These are phyloP conservation scores for Colletotrichum australisinense DNA, from an alignment of 2,329 filamentous ascomycete species.

Conservation along the genomic window DNA sequence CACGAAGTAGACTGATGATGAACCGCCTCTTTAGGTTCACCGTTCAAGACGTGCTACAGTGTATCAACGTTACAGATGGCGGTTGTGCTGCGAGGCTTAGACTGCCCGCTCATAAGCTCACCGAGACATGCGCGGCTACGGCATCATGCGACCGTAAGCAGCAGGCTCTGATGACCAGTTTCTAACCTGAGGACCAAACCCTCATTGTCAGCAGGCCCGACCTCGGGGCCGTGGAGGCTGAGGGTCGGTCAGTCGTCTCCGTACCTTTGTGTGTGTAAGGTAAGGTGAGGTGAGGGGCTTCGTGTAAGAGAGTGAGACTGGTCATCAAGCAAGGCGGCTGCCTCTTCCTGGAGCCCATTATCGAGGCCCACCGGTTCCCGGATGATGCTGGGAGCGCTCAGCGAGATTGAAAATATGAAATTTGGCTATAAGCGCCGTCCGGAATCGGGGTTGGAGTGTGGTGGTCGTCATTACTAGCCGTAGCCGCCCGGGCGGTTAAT, in stretches of 20 bases:
- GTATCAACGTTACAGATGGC: constrained; percentile 4
- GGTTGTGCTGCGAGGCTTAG: background rate
- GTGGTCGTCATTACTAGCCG: background rate
- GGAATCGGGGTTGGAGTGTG: constrained; percentile 6
- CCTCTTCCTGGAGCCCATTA: background rate
- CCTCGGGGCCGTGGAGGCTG: constrained; percentile 15
- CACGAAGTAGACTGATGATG: background rate
- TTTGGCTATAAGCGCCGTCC: constrained; percentile 33
- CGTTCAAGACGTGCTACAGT: background rate
- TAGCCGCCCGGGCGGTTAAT: constrained; percentile 37
- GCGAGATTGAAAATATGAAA: background rate
- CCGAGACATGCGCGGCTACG: constrained; percentile 16
- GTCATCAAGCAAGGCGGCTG: constrained; percentile 7
- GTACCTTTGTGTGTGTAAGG: background rate
- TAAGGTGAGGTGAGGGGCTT: background rate
- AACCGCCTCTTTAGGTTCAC: background rate
- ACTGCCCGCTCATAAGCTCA: background rate
- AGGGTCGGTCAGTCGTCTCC: background rate
- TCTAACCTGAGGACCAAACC: background rate
- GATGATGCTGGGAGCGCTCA: background rate
- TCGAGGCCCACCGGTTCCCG: background rate
- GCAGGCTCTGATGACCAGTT: background rate
- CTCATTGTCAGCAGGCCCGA: constrained; percentile 6
- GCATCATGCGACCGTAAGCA: background rate
- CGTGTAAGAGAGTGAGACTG: constrained; percentile 29